phyloP scores from a whole-genome alignment of 768 basidiomycete genomes.

The Postia placenta region DNA sequence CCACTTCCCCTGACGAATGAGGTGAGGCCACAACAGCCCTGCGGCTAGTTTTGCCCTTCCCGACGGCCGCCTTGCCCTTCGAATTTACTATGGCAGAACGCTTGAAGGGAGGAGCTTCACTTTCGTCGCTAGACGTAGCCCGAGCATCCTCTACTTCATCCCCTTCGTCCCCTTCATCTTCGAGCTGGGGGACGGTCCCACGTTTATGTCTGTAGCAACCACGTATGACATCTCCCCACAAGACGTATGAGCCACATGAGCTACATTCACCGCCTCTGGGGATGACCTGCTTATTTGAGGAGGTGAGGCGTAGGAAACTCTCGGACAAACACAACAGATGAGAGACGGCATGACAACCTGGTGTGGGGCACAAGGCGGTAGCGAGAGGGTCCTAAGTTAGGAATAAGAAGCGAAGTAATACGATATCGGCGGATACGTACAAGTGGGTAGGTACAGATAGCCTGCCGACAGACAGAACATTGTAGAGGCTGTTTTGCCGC shows the following conservation, averaged over 20 bases:
- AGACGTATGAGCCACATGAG: constrained; percentile 44
- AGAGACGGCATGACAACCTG: constrained; percentile 43
- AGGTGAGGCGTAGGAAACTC: constrained; percentile 30
- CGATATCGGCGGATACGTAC: constrained; percentile 36
- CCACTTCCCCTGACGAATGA: background rate
- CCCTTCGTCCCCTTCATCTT: constrained; percentile 14
- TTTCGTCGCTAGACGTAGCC: constrained; percentile 3
- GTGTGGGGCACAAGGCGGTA: constrained; percentile 47
- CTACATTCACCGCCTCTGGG: constrained; percentile 60
- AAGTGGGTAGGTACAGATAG: constrained; percentile 32
- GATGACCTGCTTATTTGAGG: constrained; percentile 30
- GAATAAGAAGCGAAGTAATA: background rate
- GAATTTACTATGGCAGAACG: background rate
- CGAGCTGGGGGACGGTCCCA: constrained; percentile 23
- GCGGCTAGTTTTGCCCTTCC: background rate
- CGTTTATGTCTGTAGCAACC: constrained; percentile 49
- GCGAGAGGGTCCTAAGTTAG: constrained; percentile 41
- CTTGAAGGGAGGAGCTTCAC: background rate
- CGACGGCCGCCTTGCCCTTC: background rate
- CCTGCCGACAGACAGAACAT: constrained; percentile 45
- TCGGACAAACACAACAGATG: constrained; percentile 55
- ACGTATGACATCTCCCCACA: constrained; percentile 68
- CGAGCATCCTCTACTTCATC: background rate
- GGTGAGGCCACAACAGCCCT: background rate
- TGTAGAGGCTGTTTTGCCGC: constrained; percentile 25